phyloP scores from a whole-genome alignment of 345 rosid species.

The Pelargonium nanum region DNA sequence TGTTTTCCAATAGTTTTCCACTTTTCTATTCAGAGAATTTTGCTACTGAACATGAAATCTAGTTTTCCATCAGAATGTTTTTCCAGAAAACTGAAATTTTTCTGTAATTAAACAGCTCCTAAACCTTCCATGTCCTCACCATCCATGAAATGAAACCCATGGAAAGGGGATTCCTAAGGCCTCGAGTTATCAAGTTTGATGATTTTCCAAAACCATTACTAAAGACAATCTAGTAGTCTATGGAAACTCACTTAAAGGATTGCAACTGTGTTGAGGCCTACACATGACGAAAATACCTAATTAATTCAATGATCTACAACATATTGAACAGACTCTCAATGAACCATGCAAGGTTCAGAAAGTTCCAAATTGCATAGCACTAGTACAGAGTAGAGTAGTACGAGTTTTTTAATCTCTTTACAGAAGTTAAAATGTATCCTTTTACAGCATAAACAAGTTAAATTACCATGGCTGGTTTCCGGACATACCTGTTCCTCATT shows the following conservation, averaged over 20 bases:
- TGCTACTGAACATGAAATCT: too few species aligned
- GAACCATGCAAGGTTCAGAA: neutral
- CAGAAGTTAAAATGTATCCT: neutral
- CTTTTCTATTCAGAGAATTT: too few species aligned
- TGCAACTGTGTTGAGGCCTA: neutral
- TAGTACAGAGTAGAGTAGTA: neutral
- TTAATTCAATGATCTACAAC: too few species aligned
- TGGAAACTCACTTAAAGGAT: neutral
- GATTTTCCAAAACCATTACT: neutral
- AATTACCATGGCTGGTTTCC: neutral
- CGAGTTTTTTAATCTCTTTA: neutral
- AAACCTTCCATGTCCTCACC: too few species aligned
- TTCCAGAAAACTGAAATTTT: too few species aligned
- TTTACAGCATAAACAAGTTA: neutral
- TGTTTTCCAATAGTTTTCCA: too few species aligned
- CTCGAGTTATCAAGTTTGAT: too few species aligned
- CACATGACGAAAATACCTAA: neutral
- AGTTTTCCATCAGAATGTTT: too few species aligned
- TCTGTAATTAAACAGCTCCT: too few species aligned
- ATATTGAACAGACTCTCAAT: too few species aligned
- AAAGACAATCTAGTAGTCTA: neutral
- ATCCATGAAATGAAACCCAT: too few species aligned
- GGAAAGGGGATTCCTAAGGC: too few species aligned
- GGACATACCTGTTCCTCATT: conserved; percentile 79
- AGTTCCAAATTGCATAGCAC: neutral